These are phyloP conservation scores for Verticillium nubilum DNA, from an alignment of 2,329 filamentous ascomycete species.

Conservation along the genomic window DNA sequence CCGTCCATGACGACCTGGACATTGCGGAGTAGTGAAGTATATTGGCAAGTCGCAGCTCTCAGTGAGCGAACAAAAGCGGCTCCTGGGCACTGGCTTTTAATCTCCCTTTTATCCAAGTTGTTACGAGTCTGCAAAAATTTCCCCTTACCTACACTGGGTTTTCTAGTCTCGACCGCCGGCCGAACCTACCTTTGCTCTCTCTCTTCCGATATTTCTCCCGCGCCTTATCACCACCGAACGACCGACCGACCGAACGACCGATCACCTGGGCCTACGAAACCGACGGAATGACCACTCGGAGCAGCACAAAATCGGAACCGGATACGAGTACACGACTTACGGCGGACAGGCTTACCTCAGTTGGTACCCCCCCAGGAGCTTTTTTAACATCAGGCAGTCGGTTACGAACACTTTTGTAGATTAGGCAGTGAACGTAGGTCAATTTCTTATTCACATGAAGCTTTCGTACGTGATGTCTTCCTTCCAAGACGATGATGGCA, in stretches of 20 bases:
- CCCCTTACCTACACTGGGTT: constrained; percentile 11
- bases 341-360: not conserved
- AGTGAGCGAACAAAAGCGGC: not conserved
- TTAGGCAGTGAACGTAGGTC: not conserved
- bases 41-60: constrained; percentile 7
- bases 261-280: not conserved
- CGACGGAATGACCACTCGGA: not conserved
- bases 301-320: not conserved
- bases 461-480: not conserved
- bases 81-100: not conserved
- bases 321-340: not conserved
- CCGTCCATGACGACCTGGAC: constrained; percentile 90
- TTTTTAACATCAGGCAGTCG: not conserved
- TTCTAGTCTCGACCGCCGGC: constrained; percentile 13
- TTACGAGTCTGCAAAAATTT: constrained; percentile 8
- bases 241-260: not conserved
- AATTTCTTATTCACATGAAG: not conserved
- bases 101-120: not conserved
- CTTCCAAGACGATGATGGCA: not conserved
- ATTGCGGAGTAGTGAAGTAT: constrained; percentile 65
- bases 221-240: not conserved
- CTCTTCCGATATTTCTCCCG: constrained; percentile 2
- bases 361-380: not conserved
- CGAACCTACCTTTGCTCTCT: constrained; percentile 1
- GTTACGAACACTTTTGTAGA: not conserved